Conservation (phyloP, 2,329 filamentous ascomycete species). For the Juglanconis oblonga region DNA sequence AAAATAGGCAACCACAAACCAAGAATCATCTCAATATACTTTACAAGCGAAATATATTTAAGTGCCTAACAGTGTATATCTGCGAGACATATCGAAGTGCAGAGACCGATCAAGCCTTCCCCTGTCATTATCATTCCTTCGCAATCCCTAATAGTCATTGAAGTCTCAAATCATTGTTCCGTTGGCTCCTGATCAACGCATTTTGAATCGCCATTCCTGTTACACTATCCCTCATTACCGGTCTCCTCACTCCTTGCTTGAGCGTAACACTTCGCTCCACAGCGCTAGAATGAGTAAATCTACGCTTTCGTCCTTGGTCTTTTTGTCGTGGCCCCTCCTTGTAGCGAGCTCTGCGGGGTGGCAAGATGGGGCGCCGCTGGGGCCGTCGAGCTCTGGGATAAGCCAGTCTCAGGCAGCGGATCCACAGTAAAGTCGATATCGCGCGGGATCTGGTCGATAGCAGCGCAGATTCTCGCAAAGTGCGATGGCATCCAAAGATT, state of each 20-base stretch:
- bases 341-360: background rate
- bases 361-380: background rate
- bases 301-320: background rate
- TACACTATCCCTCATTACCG: background rate
- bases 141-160: background rate
- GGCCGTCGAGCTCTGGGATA: background rate
- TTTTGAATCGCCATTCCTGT: background rate
- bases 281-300: background rate
- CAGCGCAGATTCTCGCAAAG: conserved; percentile 34
- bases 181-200: background rate
- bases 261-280: background rate
- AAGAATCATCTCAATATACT: background rate
- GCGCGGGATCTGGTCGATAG: conserved; percentile 27
- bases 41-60: background rate
- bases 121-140: background rate
- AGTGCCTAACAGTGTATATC: background rate
- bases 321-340: background rate
- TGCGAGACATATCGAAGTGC: background rate
- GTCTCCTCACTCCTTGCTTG: background rate
- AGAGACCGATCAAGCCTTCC: background rate
- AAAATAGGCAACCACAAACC: background rate
- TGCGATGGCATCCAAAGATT: conserved; percentile 33
- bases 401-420: background rate
- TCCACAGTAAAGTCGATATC: background rate
- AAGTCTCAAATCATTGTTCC: background rate